phyloP scores from a whole-genome alignment of 768 basidiomycete species.

The Mycena capillaripes region DNA sequence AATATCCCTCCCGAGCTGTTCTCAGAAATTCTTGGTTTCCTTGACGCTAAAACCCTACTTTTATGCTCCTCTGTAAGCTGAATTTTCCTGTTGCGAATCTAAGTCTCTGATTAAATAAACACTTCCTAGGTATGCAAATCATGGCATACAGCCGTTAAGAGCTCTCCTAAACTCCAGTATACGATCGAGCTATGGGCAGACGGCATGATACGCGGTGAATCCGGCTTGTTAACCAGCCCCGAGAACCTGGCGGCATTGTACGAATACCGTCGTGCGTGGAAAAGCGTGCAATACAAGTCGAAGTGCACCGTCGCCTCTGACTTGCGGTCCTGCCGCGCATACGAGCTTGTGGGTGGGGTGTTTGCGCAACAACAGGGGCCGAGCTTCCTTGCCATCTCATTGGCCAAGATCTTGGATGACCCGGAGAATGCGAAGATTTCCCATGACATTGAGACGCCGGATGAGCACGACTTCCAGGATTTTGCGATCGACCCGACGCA shows the following conservation, averaged over 20 bases:
- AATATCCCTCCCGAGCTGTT: conserved; percentile 9
- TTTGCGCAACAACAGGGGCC: conserved; percentile 7
- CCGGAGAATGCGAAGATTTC: neutral
- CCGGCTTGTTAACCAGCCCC: neutral
- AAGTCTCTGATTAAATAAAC: neutral
- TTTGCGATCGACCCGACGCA: conserved; percentile 20
- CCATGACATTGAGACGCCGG: neutral
- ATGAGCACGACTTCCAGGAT: conserved; percentile 2
- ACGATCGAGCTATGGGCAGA: conserved; percentile 23
- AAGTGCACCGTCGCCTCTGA: neutral
- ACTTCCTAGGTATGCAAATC: conserved; percentile 2
- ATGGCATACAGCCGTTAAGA: conserved; percentile 3
- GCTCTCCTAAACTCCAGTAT: conserved; percentile 17
- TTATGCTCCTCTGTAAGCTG: conserved; percentile 1
- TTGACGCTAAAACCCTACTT: conserved; percentile 7
- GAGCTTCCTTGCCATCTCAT: neutral
- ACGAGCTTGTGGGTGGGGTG: conserved; percentile 13
- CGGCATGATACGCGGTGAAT: conserved; percentile 1
- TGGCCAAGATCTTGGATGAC: neutral
- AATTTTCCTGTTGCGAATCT: neutral
- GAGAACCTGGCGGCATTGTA: conserved; percentile 1
- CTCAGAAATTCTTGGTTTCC: conserved; percentile 7
- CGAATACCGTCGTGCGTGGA: conserved; percentile 17
- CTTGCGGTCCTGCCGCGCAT: conserved; percentile 4
- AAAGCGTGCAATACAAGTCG: conserved; percentile 6